Evolutionary conservation across 495 filamentous ascomycete genomes (phyloP).

Genomic region (Aspergillus panamensis): DNA sequence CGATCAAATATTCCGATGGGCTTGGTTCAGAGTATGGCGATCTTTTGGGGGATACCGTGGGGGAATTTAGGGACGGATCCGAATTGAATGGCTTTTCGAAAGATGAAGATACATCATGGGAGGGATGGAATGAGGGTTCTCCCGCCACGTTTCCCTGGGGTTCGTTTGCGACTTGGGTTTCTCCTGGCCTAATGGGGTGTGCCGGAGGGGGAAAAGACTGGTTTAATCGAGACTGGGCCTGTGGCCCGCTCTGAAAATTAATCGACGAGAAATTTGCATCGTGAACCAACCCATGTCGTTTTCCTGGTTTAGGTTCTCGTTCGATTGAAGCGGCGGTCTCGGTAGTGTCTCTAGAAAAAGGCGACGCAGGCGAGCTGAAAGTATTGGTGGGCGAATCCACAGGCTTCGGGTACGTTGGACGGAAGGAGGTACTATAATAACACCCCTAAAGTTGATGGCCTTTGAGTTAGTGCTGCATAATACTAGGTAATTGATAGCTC

Average conservation of each 20-base stretch:
- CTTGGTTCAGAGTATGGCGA: neutral
- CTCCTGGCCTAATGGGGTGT: neutral
- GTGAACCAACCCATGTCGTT: neutral
- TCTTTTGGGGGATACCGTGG: neutral
- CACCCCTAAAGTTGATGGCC: constrained; percentile 8
- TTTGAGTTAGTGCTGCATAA: constrained; percentile 2
- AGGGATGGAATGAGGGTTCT: neutral
- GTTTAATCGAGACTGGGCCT: constrained; percentile 19
- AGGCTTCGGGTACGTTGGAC: constrained; percentile 4
- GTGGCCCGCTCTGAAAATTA: constrained; percentile 19
- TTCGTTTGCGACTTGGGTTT: no score
- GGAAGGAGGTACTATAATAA: constrained; percentile 13
- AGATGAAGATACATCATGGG: neutral
- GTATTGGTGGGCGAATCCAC: constrained; percentile 3
- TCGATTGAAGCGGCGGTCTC: constrained; percentile 1
- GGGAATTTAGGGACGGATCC: neutral
- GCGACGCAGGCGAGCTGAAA: neutral
- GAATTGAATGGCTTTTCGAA: neutral
- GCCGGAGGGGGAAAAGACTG: neutral
- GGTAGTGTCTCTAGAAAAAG: neutral
- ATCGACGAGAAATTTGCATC: constrained; percentile 4
- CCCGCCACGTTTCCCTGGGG: neutral
- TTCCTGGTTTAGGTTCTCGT: neutral
- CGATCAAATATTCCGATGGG: constrained; percentile 11
- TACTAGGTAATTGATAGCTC: neutral